Evolutionary conservation across 495 filamentous ascomycete genomes (phyloP).

Genomic region (Bryoglossum gracile): DNA sequence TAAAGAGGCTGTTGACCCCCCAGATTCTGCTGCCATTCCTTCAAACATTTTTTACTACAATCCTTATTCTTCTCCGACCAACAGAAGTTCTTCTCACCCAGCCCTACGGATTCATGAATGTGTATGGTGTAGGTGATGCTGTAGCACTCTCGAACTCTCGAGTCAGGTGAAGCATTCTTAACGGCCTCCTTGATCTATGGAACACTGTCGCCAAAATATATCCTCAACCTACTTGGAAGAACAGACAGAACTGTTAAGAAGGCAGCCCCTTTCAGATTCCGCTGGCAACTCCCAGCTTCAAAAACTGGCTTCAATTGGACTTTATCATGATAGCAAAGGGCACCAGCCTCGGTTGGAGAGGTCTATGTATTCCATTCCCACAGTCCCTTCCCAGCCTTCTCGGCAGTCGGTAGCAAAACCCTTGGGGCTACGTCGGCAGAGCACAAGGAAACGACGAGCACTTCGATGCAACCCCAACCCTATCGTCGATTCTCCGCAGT

Average conservation of each 20-base stretch:
- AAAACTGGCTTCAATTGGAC: conserved; percentile 30
- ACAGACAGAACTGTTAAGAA: conserved; percentile 21
- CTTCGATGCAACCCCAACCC: conserved; percentile 34
- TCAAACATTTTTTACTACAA: conserved; percentile 39
- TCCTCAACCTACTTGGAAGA: conserved; percentile 17
- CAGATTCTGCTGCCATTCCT: conserved; percentile 46
- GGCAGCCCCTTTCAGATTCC: conserved; percentile 42
- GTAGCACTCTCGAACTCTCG: conserved; percentile 8
- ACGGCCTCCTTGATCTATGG: conserved; percentile 14
- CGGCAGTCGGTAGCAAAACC: conserved; percentile 26
- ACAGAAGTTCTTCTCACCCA: conserved; percentile 11
- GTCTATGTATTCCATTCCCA: conserved; percentile 26
- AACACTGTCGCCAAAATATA: conserved; percentile 13
- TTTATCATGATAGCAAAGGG: conserved; percentile 31
- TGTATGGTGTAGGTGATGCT: conserved; percentile 12
- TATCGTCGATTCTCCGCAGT: conserved; percentile 47
- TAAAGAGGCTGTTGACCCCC: conserved; percentile 18
- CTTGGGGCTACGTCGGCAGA: conserved; percentile 27
- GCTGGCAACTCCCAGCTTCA: conserved; percentile 42
- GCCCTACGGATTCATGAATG: conserved; percentile 3
- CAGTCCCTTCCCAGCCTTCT: conserved; percentile 18
- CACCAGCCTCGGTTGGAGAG: conserved; percentile 3
- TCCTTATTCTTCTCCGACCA: conserved; percentile 27
- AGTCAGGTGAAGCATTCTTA: conserved; percentile 21
- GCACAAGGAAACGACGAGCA: conserved; percentile 8